Conservation (phyloP, 176 grass and related monocot genomes). For the barley (Hordeum vulgare) region MorexV3_pseudomolecules_assembly NC_058524.1:1563708-1564207, state of each 20-base stretch:
- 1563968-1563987: neutral
- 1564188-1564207: slow-evolving; percentile 49
- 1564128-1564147: slow-evolving; percentile 96
- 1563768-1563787: too few relatives aligned
- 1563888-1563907: slow-evolving; percentile 9
- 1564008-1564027: neutral
- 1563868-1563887: neutral
- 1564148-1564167: slow-evolving; percentile 70
- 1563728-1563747: too few relatives aligned
- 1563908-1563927: neutral
- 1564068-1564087: neutral
- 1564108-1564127: neutral
- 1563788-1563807: too few relatives aligned
- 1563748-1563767: too few relatives aligned
- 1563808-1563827: too few relatives aligned
- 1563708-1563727: neutral
- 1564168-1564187: slow-evolving; percentile 49
- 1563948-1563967: neutral
- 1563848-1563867: neutral
- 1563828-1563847: too few relatives aligned
- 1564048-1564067: neutral
- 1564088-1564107: neutral
- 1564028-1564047: neutral
- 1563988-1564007: neutral
- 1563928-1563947: neutral